Conservation (phyloP, 805 yeast genomes). For the Cyberlindnera veronae region DNA sequence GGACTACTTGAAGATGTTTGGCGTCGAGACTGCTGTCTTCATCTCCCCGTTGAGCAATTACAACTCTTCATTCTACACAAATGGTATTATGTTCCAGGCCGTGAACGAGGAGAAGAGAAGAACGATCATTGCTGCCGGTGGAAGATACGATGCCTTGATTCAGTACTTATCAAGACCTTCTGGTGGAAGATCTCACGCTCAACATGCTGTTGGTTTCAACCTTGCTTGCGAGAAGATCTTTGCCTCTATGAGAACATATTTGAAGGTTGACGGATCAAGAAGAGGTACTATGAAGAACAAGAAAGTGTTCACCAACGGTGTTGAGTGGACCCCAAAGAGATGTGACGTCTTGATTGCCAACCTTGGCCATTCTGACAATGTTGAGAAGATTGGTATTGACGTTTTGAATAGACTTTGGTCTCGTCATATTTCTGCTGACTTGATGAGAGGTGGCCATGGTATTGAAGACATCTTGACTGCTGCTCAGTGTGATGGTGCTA, state of each 20-base stretch:
- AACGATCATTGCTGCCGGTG: conserved; percentile 80
- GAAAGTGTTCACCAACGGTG: conserved; percentile 33
- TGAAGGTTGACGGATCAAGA: conserved; percentile 34
- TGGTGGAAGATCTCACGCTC: conserved; percentile 32
- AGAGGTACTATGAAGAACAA: conserved; percentile 30
- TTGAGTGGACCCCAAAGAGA: conserved; percentile 53
- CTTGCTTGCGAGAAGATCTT: conserved; percentile 69
- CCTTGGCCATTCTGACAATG: conserved; percentile 46
- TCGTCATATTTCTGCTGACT: conserved; percentile 74
- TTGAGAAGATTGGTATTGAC: conserved; percentile 61
- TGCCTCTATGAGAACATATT: conserved; percentile 45
- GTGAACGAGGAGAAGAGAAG: conserved; percentile 54
- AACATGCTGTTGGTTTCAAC: conserved; percentile 82
- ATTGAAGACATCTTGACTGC: conserved; percentile 63
- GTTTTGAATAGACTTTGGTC: conserved; percentile 69
- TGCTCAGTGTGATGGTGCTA: conserved; percentile 68
- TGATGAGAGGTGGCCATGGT: conserved; percentile 40
- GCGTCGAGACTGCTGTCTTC: conserved; percentile 52
- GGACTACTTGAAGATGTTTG: conserved; percentile 51
- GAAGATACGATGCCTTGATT: conserved; percentile 80
- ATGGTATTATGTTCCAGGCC: conserved; percentile 87
- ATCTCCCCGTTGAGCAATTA: conserved; percentile 83
- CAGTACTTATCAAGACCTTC: conserved; percentile 60
- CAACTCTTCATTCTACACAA: conserved; percentile 71
- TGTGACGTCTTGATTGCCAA: conserved; percentile 83